Conservation (phyloP, 495 filamentous ascomycete species). For the Aspergillus bertholletiae region DNA sequence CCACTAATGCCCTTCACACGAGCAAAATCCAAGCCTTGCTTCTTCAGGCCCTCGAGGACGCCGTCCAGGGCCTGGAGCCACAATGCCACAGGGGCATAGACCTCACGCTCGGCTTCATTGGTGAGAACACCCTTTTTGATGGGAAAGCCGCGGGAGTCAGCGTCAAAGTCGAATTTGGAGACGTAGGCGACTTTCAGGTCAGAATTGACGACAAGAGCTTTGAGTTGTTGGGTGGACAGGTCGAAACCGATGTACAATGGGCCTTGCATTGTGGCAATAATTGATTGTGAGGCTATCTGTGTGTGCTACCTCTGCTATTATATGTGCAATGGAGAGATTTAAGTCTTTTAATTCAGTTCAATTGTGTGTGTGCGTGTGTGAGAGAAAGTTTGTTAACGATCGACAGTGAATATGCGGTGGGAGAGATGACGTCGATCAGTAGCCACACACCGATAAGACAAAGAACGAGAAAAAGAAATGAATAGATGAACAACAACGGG, state of each 20-base stretch:
- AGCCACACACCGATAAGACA: not conserved
- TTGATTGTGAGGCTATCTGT: not conserved
- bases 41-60: constrained; percentile 68
- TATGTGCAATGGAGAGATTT: not conserved
- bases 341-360: not conserved
- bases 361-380: not conserved
- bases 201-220: constrained; percentile 81
- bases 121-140: constrained; percentile 84
- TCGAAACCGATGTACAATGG: constrained; percentile 91
- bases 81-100: constrained; percentile 88
- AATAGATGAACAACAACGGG: constrained; percentile 1
- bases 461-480: not conserved
- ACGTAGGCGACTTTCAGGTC: constrained; percentile 46
- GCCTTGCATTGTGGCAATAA: constrained; percentile 32
- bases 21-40: constrained; percentile 70
- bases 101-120: constrained; percentile 77
- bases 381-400: too few relatives aligned
- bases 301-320: not conserved
- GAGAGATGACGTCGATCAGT: constrained; percentile 5
- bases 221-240: constrained; percentile 93
- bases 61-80: constrained; percentile 92
- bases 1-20: constrained; percentile 81
- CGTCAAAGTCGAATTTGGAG: constrained; percentile 63
- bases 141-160: constrained; percentile 68
- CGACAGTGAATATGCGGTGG: not conserved